Base-by-base conservation (phyloP, 495 filamentous ascomycete species). In the Talaromyces nanjingensis region DNA sequence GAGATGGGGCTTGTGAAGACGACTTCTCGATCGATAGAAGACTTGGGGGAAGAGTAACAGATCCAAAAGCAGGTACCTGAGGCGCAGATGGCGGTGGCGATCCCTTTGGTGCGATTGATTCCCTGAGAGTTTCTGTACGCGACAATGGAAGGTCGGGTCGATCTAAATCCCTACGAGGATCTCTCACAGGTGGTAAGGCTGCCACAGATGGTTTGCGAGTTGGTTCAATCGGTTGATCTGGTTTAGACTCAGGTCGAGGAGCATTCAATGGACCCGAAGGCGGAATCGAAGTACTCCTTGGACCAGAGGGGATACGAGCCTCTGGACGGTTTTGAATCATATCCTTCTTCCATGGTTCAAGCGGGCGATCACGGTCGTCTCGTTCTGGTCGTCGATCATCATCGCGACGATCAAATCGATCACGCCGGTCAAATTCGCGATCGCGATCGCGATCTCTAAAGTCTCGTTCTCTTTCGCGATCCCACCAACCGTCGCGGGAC, bases 61-160 rank as follows among this genome's bases (percentile, higher is more conserved):
- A 89, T 11, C 90, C 90, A 78, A 96, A 93, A 2, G 90, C 88
- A 18, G 91, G 91, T 3, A 93, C 91, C 34, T 90, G 87, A 12
- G 91, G 90, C 42, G 89, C 88, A 57, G 89, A 79, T n/a, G 90
- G 89, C 18, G 91, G 91, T 11, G 91, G 87, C 22, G 89, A 81
- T 25, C 76, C 67, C 64, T 79, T 76, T 60, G 67, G 63, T 16
- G 34, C 33, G 16, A 59, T 22, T 59, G 74, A 69, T 14, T 82
- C 80, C 66, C 75, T 77, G 12, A 70, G 65, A 6, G 69, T 65
- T 65, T 83, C 83, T 22, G 68, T 66, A 29, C 77, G 79, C 24
- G 74, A 66, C 7, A 72, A 63, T 7, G 71, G 62, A 22, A 70
- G 61, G 14, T 84, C 81, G 4, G 71, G 64, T 16, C 77, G 76